Evolutionary conservation across 768 basidiomycete genomes (phyloP).

Genomic region (Pulveroboletus sp.): DNA sequence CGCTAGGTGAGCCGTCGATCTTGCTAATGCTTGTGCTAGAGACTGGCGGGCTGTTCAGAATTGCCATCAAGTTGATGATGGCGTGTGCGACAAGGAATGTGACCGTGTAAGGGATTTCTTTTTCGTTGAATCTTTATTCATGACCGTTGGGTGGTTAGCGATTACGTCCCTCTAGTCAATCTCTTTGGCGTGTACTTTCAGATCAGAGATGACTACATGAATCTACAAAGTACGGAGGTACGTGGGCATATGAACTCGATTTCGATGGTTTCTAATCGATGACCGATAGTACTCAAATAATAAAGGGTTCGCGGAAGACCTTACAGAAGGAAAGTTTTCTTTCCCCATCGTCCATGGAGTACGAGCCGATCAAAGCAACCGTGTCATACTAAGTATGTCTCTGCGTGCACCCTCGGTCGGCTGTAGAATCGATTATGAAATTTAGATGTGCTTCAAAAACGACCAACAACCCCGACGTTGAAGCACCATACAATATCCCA

Average conservation of each 20-base stretch:
- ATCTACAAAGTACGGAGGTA: constrained; percentile 84
- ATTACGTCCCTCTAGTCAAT: constrained; percentile 92
- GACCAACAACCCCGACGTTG: constrained; percentile 79
- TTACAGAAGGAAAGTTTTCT: constrained; percentile 80
- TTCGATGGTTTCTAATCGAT: background rate
- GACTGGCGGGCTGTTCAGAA: constrained; percentile 89
- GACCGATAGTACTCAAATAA: constrained; percentile 57
- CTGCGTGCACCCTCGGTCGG: background rate
- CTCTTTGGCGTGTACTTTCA: constrained; percentile 94
- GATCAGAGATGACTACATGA: constrained; percentile 97
- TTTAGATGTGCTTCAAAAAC: constrained; percentile 87
- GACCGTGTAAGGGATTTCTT: constrained; percentile 45
- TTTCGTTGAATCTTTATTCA: background rate
- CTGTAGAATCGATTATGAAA: background rate
- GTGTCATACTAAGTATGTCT: constrained; percentile 77
- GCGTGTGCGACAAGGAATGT: constrained; percentile 67
- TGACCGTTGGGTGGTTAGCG: constrained; percentile 40
- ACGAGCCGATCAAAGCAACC: constrained; percentile 72
- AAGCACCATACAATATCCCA: constrained; percentile 83
- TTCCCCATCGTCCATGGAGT: constrained; percentile 80
- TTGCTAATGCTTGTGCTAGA: constrained; percentile 46
- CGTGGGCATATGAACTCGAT: background rate
- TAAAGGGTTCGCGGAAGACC: constrained; percentile 69
- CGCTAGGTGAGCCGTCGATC: constrained; percentile 59
- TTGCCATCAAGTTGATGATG: constrained; percentile 97